Evolutionary conservation across 2,329 filamentous ascomycete species (phyloP).

Genomic region (Colletotrichum truncatum): DNA sequence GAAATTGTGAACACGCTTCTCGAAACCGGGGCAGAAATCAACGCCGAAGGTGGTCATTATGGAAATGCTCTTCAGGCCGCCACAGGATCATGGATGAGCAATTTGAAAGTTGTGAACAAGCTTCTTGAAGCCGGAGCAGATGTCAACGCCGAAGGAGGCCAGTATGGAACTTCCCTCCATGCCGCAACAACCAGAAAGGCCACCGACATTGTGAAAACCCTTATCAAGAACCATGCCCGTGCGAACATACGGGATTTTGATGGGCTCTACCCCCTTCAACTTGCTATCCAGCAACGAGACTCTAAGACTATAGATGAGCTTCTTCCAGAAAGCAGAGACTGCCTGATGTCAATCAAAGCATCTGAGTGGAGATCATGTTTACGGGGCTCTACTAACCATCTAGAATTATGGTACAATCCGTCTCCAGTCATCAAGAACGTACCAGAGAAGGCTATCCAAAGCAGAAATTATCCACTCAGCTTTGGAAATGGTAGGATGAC

Average conservation of each 20-base stretch:
- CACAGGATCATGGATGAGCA: accelerated
- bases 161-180: background rate
- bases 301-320: background rate
- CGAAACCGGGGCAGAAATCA: background rate
- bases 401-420: background rate
- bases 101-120: accelerated
- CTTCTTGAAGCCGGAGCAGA: background rate
- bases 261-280: background rate
- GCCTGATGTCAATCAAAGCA: background rate
- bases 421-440: background rate
- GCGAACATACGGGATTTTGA: background rate
- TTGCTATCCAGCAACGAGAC: background rate
- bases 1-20: background rate
- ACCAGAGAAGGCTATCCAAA: background rate
- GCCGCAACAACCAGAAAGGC: background rate
- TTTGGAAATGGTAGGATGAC: too few species aligned
- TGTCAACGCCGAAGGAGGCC: background rate
- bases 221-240: background rate
- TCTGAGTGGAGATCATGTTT: background rate
- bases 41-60: background rate
- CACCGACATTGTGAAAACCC: background rate
- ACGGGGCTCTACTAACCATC: background rate
- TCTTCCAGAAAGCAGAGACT: background rate
- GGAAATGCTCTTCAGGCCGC: background rate
- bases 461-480: background rate